A percentile compares a stretch with the other conserved stretches of the same genome.
phyloP scores from a whole-genome alignment of 345 rosid species.

The Physaria fendleri region DNA sequence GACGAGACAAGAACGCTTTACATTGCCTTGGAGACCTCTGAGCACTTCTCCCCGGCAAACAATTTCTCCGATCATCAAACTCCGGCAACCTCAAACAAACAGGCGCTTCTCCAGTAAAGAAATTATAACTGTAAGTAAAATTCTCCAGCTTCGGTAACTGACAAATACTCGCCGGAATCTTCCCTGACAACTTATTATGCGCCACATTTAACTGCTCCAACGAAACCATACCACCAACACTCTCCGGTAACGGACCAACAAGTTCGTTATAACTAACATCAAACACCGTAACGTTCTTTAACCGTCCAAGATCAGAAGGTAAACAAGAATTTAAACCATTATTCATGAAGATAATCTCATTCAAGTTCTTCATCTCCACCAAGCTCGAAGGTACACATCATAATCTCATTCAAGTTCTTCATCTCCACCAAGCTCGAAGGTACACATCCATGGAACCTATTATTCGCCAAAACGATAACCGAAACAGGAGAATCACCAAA shows the following conservation, averaged over 20 bases:
- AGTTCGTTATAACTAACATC: slow-evolving; percentile 57
- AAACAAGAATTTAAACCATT: slow-evolving; percentile 61
- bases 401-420: no score
- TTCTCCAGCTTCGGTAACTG: slow-evolving; percentile 53
- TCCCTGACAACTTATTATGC: slow-evolving; percentile 54
- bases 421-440: slow-evolving; percentile 60
- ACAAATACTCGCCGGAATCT: slow-evolving; percentile 53
- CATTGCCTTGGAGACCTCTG: slow-evolving; percentile 57
- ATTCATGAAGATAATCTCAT: slow-evolving; percentile 60
- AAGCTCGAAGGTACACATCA: slow-evolving; percentile 65
- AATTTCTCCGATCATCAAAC: slow-evolving; percentile 54
- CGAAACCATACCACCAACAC: slow-evolving; percentile 48
- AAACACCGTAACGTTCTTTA: slow-evolving; percentile 55
- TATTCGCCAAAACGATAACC: slow-evolving; percentile 66
- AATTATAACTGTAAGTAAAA: slow-evolving; percentile 59
- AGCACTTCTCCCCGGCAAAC: slow-evolving; percentile 50
- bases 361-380: slow-evolving; percentile 61
- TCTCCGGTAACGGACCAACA: slow-evolving; percentile 52
- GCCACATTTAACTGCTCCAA: slow-evolving; percentile 75
- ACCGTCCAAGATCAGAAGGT: slow-evolving; percentile 50
- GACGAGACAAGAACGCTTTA: slow-evolving; percentile 38
- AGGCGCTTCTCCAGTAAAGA: slow-evolving; percentile 67
- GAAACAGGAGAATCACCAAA: slow-evolving; percentile 75
- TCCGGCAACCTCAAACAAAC: slow-evolving; percentile 40
- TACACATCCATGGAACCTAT: slow-evolving; percentile 63